phyloP scores from a whole-genome alignment of 345 rosid species.

The Gossypium arboreum region DNA sequence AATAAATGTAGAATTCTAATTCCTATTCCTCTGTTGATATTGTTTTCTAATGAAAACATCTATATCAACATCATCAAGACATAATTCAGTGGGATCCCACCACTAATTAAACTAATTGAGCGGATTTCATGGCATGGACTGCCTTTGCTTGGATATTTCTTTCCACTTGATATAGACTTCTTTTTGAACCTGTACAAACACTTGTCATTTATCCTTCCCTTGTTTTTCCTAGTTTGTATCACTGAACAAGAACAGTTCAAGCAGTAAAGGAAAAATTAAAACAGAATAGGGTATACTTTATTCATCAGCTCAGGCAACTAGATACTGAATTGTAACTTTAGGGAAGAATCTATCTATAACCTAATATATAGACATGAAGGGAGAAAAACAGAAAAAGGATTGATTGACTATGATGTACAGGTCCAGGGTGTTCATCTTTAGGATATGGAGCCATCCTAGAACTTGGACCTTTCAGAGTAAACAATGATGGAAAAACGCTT shows the following conservation, averaged over 20 bases:
- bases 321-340: neutral
- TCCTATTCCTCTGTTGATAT: too few relatives aligned
- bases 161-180: neutral
- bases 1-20: too few relatives aligned
- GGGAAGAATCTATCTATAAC: neutral
- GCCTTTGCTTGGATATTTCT: neutral
- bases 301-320: neutral
- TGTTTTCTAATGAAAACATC: too few relatives aligned
- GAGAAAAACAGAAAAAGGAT: neutral
- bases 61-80: neutral
- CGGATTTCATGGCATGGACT: neutral
- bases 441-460: constrained; percentile 52
- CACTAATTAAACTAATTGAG: neutral
- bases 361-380: neutral
- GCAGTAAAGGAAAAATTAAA: neutral
- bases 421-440: constrained; percentile 54
- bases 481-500: constrained; percentile 36
- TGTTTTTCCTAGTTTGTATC: neutral
- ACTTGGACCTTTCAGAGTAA: constrained; percentile 49
- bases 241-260: neutral
- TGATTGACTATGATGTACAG: constrained; percentile 21
- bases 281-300: neutral
- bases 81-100: neutral
- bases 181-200: neutral
- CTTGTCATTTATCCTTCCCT: neutral